Conservation (phyloP, 1,139 yeast species). For the Hyphopichia khmerensis region DNA sequence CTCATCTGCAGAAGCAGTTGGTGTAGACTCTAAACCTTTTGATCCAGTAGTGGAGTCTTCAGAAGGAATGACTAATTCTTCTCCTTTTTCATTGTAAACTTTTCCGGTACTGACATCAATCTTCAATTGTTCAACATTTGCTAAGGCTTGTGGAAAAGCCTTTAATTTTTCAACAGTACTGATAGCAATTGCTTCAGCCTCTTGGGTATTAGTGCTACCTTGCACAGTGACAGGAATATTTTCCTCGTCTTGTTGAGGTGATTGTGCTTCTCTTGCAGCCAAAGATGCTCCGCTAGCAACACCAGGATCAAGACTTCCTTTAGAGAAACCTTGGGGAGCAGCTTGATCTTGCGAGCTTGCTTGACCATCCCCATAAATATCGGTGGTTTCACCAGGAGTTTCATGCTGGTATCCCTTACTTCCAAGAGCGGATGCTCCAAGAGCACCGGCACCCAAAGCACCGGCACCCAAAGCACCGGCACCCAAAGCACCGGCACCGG, state of each 20-base stretch:
- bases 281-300: slow-evolving; percentile 4
- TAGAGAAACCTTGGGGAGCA: background rate
- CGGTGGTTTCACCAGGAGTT: background rate
- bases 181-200: slow-evolving; percentile 32
- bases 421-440: background rate
- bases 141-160: slow-evolving; percentile 23
- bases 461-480: background rate
- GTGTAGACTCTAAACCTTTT: background rate
- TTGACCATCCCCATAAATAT: background rate
- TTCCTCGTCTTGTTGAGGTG: slow-evolving; percentile 5
- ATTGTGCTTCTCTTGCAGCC: slow-evolving; percentile 1
- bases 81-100: slow-evolving; percentile 31
- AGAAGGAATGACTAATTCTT: slow-evolving; percentile 6
- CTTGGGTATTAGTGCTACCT: slow-evolving; percentile 26
- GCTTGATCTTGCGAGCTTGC: too few species aligned
- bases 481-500: background rate
- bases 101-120: slow-evolving; percentile 32
- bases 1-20: background rate
- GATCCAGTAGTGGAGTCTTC: background rate
- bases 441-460: background rate
- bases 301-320: background rate
- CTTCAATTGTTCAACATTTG: slow-evolving; percentile 24
- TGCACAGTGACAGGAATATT: slow-evolving; percentile 23
- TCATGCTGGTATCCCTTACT: background rate
- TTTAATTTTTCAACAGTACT: slow-evolving; percentile 28